Conservation (phyloP, 1,139 yeast species). For the Lodderomyces jiufengensis region DNA sequence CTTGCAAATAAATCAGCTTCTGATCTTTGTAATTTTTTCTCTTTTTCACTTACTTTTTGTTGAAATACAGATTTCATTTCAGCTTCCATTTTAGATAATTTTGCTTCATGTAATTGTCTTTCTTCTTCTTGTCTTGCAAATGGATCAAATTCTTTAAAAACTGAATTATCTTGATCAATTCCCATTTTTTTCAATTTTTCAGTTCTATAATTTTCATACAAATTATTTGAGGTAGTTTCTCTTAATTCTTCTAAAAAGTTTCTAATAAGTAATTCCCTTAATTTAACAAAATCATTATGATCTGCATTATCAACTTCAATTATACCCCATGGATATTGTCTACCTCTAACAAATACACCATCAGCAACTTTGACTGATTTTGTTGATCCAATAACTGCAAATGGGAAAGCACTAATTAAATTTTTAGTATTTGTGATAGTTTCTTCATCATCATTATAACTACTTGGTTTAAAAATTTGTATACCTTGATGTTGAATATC, state of each 20-base stretch:
- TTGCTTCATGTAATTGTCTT: constrained; percentile 88
- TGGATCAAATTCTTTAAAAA: constrained; percentile 93
- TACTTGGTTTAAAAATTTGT: constrained; percentile 74
- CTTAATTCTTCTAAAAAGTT: constrained; percentile 92
- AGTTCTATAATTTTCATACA: constrained; percentile 89
- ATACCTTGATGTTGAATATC: constrained; percentile 78
- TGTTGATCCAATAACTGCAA: constrained; percentile 93
- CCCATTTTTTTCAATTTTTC: constrained; percentile 80
- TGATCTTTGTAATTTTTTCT: constrained; percentile 92
- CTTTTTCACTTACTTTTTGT: constrained; percentile 95
- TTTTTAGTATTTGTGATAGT: constrained; percentile 61
- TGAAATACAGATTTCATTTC: constrained; percentile 98
- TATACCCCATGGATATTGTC: constrained; percentile 97
- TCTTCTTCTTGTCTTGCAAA: constrained; percentile 92
- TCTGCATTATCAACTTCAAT: constrained; percentile 94
- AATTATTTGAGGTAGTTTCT: constrained; percentile 71
- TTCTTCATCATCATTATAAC: constrained; percentile 88
- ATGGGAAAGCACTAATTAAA: constrained; percentile 74
- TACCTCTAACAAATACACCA: constrained; percentile 85
- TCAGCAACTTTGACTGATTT: constrained; percentile 66
- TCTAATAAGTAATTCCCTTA: constrained; percentile 86
- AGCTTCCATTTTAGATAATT: constrained; percentile 88
- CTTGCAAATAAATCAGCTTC: constrained; percentile 95
- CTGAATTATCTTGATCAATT: constrained; percentile 86
- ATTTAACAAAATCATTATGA: constrained; percentile 88